A percentile compares a stretch with the other conserved stretches of the same genome.
phyloP scores from a whole-genome alignment of 75 land plant genomes.

The Selaginella tamariscina region DNA sequence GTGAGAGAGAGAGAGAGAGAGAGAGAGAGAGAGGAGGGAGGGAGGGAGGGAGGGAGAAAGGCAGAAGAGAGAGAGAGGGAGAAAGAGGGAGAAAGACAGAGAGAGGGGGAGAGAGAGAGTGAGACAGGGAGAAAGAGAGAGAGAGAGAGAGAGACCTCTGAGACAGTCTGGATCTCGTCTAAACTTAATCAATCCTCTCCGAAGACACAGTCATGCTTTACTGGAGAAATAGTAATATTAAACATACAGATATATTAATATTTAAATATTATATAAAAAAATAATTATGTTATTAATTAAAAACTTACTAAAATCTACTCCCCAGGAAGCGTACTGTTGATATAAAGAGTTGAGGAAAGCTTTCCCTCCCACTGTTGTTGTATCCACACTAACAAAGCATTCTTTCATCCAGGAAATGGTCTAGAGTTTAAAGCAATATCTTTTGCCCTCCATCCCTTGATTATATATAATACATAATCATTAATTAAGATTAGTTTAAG shows the following conservation, averaged over 20 bases:
- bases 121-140: no score
- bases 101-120: no score
- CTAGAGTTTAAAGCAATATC: constrained; percentile 51
- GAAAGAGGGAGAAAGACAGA: no score
- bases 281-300: neutral
- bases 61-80: no score
- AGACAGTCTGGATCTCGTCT: constrained; percentile 50
- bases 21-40: no score
- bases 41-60: no score
- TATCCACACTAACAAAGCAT: constrained; percentile 73
- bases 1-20: no score
- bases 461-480: neutral
- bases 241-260: neutral
- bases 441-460: constrained; percentile 40
- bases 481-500: no score
- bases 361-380: constrained; percentile 49
- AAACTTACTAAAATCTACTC: constrained; percentile 73
- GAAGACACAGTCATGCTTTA: constrained; percentile 89
- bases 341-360: constrained; percentile 78
- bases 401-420: constrained; percentile 65
- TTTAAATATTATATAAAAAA: neutral
- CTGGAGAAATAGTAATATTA: constrained; percentile 24
- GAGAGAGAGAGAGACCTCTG: constrained; percentile 41
- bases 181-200: constrained; percentile 49
- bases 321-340: constrained; percentile 84